A percentile compares a stretch with the other conserved stretches of the same genome.
phyloP scores from a whole-genome alignment of 352 stramenopile genomes.

The Globisporangium cylindrosporum region DNA sequence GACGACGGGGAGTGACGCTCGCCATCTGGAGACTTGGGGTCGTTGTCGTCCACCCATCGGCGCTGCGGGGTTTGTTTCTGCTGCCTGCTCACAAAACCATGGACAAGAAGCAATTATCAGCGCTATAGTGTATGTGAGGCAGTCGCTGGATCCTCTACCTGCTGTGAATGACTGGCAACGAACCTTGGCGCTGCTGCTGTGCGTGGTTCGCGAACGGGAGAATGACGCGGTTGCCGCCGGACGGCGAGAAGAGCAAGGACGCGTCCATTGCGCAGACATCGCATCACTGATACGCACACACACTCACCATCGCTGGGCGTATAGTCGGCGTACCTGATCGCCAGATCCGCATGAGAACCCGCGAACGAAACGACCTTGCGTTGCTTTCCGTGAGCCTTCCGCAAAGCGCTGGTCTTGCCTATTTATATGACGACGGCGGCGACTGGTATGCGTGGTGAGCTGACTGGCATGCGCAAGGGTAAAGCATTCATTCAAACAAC shows the following conservation, averaged over 20 bases:
- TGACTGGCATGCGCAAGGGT: too few species aligned
- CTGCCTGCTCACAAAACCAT: not conserved
- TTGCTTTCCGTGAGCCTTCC: not conserved
- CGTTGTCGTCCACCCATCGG: not conserved
- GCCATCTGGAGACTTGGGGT: not conserved
- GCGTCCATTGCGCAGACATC: conserved; percentile 1
- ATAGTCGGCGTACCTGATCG: too few species aligned
- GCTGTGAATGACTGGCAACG: not conserved
- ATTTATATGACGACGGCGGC: not conserved
- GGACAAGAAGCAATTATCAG: not conserved
- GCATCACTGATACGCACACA: not conserved
- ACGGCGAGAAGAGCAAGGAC: conserved; percentile 12
- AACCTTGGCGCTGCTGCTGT: conserved; percentile 3
- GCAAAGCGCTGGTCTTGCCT: not conserved
- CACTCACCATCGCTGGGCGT: not conserved
- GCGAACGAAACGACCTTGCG: not conserved
- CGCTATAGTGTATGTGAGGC: not conserved
- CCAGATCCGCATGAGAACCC: not conserved
- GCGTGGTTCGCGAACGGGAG: not conserved
- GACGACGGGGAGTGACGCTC: not conserved
- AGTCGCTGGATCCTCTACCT: not conserved
- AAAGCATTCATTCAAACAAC: too few species aligned
- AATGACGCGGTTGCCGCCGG: conserved; percentile 2
- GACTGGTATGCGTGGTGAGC: too few species aligned
- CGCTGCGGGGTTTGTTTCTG: not conserved